These are phyloP conservation scores for Xylaria longipes DNA, from an alignment of 495 filamentous ascomycete genomes.

Conservation along the genomic window DNA sequence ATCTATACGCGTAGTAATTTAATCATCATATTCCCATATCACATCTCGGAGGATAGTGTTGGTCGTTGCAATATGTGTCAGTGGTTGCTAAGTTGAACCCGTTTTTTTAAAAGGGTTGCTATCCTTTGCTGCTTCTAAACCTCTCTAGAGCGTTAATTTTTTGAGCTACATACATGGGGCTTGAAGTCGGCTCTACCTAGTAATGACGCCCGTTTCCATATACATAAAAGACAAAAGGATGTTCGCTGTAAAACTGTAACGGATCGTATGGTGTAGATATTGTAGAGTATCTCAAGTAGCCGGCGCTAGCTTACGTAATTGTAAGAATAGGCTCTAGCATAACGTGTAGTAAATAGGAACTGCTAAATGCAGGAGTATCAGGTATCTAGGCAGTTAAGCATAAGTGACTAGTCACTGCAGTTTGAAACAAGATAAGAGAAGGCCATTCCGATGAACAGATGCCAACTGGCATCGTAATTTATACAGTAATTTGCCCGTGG, in stretches of 20 bases:
- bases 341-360: background rate
- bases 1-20: background rate
- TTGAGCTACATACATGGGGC: background rate
- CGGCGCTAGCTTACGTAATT: background rate
- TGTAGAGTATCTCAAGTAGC: background rate
- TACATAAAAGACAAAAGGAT: background rate
- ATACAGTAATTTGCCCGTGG: constrained; percentile 19
- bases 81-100: background rate
- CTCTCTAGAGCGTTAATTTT: background rate
- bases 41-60: background rate
- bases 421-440: background rate
- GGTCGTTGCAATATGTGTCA: background rate
- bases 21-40: background rate
- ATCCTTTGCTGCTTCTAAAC: background rate
- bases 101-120: background rate
- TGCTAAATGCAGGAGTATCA: background rate
- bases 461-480: constrained; percentile 26
- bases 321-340: background rate
- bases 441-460: constrained; percentile 1
- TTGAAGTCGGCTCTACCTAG: background rate
- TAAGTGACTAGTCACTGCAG: background rate
- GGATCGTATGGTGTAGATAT: background rate
- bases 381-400: background rate
- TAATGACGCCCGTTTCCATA: background rate
- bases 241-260: background rate